A percentile compares a stretch with the other conserved stretches of the same genome.
Evolutionary conservation across 129 eudicot genomes (phyloP).

Genomic region (Pittosporum tobira): DNA sequence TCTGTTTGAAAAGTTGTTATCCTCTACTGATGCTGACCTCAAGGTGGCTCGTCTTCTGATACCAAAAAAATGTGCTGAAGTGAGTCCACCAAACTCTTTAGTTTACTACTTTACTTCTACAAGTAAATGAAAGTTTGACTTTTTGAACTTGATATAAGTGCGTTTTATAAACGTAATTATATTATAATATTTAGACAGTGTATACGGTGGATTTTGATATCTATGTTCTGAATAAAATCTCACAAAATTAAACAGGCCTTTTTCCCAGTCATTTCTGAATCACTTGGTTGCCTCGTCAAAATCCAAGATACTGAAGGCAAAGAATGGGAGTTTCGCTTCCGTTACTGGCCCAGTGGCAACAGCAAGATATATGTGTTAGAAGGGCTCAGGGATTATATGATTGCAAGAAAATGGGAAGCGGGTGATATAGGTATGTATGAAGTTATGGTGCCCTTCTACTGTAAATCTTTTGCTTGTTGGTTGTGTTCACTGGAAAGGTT

Average conservation of each 20-base stretch:
- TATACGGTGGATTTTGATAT: neutral
- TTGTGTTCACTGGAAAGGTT: too few species aligned
- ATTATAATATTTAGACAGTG: neutral
- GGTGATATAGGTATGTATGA: slow-evolving; percentile 61
- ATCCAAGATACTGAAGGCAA: slow-evolving; percentile 50
- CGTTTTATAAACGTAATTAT: neutral
- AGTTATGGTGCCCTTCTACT: neutral
- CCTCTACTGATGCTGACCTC: slow-evolving; percentile 49
- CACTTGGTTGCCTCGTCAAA: slow-evolving; percentile 34
- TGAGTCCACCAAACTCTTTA: slow-evolving; percentile 21
- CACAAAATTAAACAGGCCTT: slow-evolving; percentile 37
- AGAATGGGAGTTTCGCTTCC: slow-evolving; percentile 44
- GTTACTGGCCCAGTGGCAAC: slow-evolving; percentile 40
- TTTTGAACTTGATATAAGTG: neutral
- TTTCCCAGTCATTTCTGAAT: slow-evolving; percentile 41
- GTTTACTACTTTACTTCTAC: slow-evolving; percentile 8
- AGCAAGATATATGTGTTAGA: slow-evolving; percentile 59
- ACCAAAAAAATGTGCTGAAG: slow-evolving; percentile 66
- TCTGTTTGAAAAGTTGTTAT: slow-evolving; percentile 50
- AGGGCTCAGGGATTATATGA: slow-evolving; percentile 53
- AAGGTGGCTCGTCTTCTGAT: slow-evolving; percentile 46
- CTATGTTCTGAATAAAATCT: slow-evolving; percentile 7
- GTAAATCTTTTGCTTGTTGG: neutral
- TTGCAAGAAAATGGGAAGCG: slow-evolving; percentile 39
- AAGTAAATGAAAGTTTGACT: neutral